A percentile compares a stretch with the other conserved stretches of the same genome.
These are phyloP conservation scores for Alternaria ventricosa DNA, from an alignment of 2,329 filamentous ascomycete genomes.

Conservation along the genomic window DNA sequence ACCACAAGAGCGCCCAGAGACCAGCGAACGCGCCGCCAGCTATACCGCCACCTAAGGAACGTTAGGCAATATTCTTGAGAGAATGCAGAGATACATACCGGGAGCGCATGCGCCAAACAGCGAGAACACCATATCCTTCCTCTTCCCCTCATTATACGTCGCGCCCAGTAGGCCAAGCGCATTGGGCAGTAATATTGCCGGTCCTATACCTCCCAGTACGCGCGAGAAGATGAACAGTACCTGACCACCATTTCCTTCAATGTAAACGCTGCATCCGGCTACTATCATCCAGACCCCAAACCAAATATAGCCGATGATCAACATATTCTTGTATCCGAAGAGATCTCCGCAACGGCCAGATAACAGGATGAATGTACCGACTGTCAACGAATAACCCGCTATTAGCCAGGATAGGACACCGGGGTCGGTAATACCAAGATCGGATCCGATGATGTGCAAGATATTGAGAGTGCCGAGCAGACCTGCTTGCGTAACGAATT, in stretches of 20 bases:
- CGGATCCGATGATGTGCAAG: conserved; percentile 52
- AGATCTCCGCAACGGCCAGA: conserved; percentile 59
- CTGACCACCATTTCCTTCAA: conserved; percentile 26
- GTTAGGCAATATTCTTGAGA: not conserved
- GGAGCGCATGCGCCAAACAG: conserved; percentile 60
- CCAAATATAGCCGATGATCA: conserved; percentile 59
- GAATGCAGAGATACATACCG: conserved; percentile 16
- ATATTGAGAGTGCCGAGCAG: conserved; percentile 48
- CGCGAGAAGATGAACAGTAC: conserved; percentile 49
- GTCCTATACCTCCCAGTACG: conserved; percentile 60
- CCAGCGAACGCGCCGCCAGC: conserved; percentile 51
- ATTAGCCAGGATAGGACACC: conserved; percentile 58
- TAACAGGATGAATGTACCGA: conserved; percentile 59
- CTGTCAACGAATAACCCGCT: conserved; percentile 57
- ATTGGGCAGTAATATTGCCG: conserved; percentile 69
- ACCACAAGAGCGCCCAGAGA: conserved; percentile 56
- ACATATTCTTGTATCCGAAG: conserved; percentile 58
- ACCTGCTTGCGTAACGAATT: conserved; percentile 51
- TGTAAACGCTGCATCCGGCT: conserved; percentile 54
- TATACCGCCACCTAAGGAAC: conserved; percentile 43
- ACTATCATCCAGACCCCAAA: conserved; percentile 57
- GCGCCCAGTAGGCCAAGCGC: conserved; percentile 67
- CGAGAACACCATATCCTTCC: conserved; percentile 67
- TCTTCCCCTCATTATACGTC: conserved; percentile 62
- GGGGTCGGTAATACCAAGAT: conserved; percentile 48